Evolutionary conservation across 1,284 basidiomycete species (phyloP), one percentile per base, ranked within the genome.

Genomic region (Meira nashicola): DNA sequence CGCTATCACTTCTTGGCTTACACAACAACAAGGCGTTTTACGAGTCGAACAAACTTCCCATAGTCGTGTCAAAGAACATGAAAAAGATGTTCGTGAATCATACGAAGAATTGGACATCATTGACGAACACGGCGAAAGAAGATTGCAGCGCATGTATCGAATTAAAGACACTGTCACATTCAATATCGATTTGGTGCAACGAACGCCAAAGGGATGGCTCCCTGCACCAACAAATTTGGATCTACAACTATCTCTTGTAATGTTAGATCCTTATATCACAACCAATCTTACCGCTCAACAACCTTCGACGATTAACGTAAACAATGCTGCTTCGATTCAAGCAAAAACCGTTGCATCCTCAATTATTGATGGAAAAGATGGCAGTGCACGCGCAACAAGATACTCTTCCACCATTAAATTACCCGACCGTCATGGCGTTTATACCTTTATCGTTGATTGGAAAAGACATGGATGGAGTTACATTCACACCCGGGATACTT

Each of bases 351-450:
- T 39, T 10, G 48, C 55, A 82, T 87, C 10, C 83, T 85, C 28
- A 39, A 33, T 33, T 33, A 8, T 33, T 33, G 54, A 47, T 17
- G 62, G 80, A 40, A 47, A 23, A 40, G 21, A n/a, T 51, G 21
- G 15, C 86, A 58, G 56, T 52, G 37, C 37, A 52, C 65, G 70
- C 10, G 19, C 54, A 48, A 84, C 83, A 12, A 59, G 68, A 64
- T 96, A 92, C 81, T 82, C 83, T 10, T 84, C 87, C 2, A 84
- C 84, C 1, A 93, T 98, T 84, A 85, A 86, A 44, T 86, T 88
- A 2, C 94, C 94, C 2, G 94, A 97, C 80, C 82, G 92, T 58
- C 95, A 98, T 78, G 94, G 95, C 47, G 95, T 98, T 12, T 98
- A 95, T 84, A 96, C 96, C 76, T 93, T 98, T 77, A 83, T 90